phyloP scores from a whole-genome alignment of 768 basidiomycete genomes.

The Boletus rufocinnamomeus region DNA sequence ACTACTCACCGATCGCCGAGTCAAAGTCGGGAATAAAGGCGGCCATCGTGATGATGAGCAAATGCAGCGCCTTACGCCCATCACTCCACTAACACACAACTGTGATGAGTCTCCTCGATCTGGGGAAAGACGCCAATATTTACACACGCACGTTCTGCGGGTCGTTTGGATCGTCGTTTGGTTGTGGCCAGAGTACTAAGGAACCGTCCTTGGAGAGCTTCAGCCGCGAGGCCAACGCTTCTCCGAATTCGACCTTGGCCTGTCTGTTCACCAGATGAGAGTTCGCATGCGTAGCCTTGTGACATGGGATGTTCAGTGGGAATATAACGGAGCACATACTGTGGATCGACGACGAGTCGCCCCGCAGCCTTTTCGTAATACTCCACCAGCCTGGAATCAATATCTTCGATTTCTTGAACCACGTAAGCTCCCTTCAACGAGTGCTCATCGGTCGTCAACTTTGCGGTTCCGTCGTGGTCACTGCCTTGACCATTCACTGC shows the following conservation, averaged over 20 bases:
- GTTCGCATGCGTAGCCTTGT: too few species aligned
- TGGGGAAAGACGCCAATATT: not conserved
- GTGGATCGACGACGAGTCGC: constrained; percentile 61
- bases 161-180: constrained; percentile 48
- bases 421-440: not conserved
- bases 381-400: constrained; percentile 33
- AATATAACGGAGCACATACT: constrained; percentile 38
- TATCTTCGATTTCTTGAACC: constrained; percentile 2
- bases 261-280: constrained; percentile 34
- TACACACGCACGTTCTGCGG: constrained; percentile 50
- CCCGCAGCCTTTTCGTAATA: constrained; percentile 61
- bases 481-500: not conserved
- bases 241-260: constrained; percentile 52
- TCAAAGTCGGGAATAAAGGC: constrained; percentile 57
- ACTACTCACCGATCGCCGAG: constrained; percentile 48
- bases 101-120: not conserved
- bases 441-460: not conserved
- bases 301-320: too few species aligned
- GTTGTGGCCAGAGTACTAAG: constrained; percentile 58
- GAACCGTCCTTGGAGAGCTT: constrained; percentile 48
- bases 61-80: constrained; percentile 45
- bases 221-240: constrained; percentile 43
- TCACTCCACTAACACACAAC: constrained; percentile 44
- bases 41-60: constrained; percentile 51
- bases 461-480: not conserved